Base-by-base conservation (phyloP, 2,329 filamentous ascomycete genomes). In the Colletotrichum sp. region DNA sequence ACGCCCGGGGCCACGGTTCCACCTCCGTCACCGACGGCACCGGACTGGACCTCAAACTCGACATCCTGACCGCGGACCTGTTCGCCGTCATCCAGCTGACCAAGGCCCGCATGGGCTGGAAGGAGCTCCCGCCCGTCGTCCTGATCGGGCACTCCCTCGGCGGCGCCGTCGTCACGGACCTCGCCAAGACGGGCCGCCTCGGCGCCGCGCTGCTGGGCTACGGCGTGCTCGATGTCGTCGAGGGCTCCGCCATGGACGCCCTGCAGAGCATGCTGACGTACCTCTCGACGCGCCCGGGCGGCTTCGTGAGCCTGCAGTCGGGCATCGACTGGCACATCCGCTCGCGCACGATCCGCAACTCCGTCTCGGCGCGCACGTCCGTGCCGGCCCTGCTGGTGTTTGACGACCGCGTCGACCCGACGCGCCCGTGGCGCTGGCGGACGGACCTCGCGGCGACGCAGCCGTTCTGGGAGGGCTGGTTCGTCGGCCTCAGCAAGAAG, bases 251-350 rank as follows among this genome's bases (percentile, higher is more conserved):
- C 38, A 96, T 99, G 83, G 97, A 98, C 82, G 96, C 97, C 4
- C 88, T 99, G 67, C 92, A 95, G 82, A 96, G 94, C 83, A 99
- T 99, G 97, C 93, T 97, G 77, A 93, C 93, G 5, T 98, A 98
- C 82, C 89, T 99, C 24, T 92, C 94, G 2, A 95, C 93, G 6
- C 90, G 97, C 27, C 97, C 97, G 0, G 86, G 87, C 11, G 91
- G 92, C 3, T 99, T 99, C 79, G 87, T 91, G n/a, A 93, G 91
- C 15, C 78, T 98, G 21, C 89, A 93, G 76, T 90, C 93, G 6
- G 96, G 93, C 8, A 95, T 99, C 77, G 95, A 97, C 79, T 99
- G 97, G 97, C 97, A 99, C 82, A 91, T 95, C 29, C 92, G 96
- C 55, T 95, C 95, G 13, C 91, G 97, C 59, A 98, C 96, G 15